Evolutionary conservation across 495 filamentous ascomycete species (phyloP).

Genomic region (Recurvomyces mirabilis): DNA sequence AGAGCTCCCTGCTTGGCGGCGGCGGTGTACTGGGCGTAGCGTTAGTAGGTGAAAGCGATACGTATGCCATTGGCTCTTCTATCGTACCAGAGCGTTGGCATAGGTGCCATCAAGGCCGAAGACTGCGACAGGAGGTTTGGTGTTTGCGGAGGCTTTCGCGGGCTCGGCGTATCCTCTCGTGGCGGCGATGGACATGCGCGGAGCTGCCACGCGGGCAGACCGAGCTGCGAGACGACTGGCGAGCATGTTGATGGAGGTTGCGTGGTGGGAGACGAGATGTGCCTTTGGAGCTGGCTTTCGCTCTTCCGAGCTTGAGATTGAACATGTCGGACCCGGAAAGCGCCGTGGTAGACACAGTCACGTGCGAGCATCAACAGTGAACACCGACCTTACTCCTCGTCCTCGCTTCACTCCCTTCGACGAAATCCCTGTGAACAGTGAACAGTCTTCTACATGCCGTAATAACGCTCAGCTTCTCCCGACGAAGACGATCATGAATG

Average conservation of each 20-base stretch:
- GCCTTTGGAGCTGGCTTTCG: too few relatives aligned
- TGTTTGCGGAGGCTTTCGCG: slow-evolving; percentile 40
- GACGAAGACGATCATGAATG: too few relatives aligned
- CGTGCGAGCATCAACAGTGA: too few relatives aligned
- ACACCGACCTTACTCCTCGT: too few relatives aligned
- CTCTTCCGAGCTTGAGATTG: too few relatives aligned
- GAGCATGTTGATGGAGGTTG: slow-evolving; percentile 41
- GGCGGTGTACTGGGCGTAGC: slow-evolving; percentile 74
- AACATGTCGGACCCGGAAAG: background rate
- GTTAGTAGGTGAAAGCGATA: too few relatives aligned
- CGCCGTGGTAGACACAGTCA: too few relatives aligned
- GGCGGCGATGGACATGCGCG: slow-evolving; percentile 33
- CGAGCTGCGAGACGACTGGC: slow-evolving; percentile 50
- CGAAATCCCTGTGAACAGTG: too few relatives aligned
- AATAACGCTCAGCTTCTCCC: too few relatives aligned
- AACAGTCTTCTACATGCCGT: too few relatives aligned
- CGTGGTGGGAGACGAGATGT: slow-evolving; percentile 4
- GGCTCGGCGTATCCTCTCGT: slow-evolving; percentile 61
- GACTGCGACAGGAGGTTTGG: slow-evolving; percentile 74
- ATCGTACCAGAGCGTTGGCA: slow-evolving; percentile 87
- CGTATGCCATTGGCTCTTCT: too few relatives aligned
- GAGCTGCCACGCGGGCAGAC: slow-evolving; percentile 45
- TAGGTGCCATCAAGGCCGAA: slow-evolving; percentile 97
- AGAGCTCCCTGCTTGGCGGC: slow-evolving; percentile 75
- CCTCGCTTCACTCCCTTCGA: too few relatives aligned